A percentile compares a stretch with the other conserved stretches of the same genome.
These are phyloP conservation scores for Tetracladium marchalianum DNA, from an alignment of 495 filamentous ascomycete species.

Conservation along the genomic window DNA sequence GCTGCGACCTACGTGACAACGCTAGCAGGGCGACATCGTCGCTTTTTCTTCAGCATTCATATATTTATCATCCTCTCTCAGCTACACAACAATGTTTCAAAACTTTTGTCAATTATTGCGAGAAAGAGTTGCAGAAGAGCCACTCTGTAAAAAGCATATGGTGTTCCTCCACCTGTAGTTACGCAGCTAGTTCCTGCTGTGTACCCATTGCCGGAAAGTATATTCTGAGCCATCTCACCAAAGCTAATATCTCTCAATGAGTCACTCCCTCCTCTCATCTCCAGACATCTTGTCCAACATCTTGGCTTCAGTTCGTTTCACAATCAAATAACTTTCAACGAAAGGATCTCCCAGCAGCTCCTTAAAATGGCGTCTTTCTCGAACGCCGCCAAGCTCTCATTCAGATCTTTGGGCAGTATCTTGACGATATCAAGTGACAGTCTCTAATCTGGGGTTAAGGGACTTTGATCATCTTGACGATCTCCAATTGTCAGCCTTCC, in stretches of 20 bases:
- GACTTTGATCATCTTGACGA: slow-evolving; percentile 46
- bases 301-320: slow-evolving; percentile 49
- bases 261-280: slow-evolving; percentile 11
- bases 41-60: no score
- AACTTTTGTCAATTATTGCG: no score
- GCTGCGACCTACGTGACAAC: no score
- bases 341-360: slow-evolving; percentile 39
- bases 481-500: slow-evolving; percentile 40
- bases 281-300: slow-evolving; percentile 24
- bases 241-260: slow-evolving; percentile 17
- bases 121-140: no score
- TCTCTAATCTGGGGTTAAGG: slow-evolving; percentile 37
- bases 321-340: slow-evolving; percentile 46
- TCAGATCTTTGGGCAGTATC: slow-evolving; percentile 41
- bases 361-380: slow-evolving; percentile 32
- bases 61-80: no score
- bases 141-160: no score
- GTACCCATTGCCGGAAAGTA: no score
- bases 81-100: no score
- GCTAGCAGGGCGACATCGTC: no score
- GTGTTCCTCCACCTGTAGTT: no score
- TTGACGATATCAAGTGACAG: slow-evolving; percentile 39
- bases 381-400: slow-evolving; percentile 41
- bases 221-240: not conserved
- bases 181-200: no score